Conservation (phyloP, 2,329 filamentous ascomycete genomes). For the Aspergillus japonicus region DNA sequence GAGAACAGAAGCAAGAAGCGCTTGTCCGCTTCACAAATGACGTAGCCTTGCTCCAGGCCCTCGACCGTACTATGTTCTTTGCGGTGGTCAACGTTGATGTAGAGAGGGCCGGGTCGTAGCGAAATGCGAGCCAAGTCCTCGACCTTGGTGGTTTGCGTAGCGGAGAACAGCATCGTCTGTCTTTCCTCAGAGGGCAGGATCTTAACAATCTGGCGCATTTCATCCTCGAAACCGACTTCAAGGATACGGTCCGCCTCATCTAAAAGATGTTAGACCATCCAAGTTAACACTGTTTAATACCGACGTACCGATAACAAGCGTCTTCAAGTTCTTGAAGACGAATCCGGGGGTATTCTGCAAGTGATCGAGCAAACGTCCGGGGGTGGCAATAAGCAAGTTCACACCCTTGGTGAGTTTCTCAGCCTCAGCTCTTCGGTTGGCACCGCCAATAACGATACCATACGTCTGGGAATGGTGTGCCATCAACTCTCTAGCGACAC, state of each 20-base stretch:
- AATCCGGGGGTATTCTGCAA: slow-evolving; percentile 89
- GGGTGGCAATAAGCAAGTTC: slow-evolving; percentile 91
- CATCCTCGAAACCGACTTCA: slow-evolving; percentile 97
- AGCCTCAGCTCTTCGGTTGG: slow-evolving; percentile 84
- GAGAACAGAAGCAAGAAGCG: slow-evolving; percentile 92
- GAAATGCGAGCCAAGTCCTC: slow-evolving; percentile 95
- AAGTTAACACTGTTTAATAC: too few relatives aligned
- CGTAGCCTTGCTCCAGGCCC: slow-evolving; percentile 92
- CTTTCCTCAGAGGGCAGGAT: slow-evolving; percentile 82
- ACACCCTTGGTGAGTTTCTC: slow-evolving; percentile 94
- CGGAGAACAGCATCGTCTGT: slow-evolving; percentile 98
- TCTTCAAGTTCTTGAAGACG: slow-evolving; percentile 86
- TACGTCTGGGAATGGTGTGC: slow-evolving; percentile 91
- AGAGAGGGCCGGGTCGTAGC: slow-evolving; percentile 82
- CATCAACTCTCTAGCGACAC: slow-evolving; percentile 90
- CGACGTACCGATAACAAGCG: slow-evolving; percentile 66
- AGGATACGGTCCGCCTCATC: slow-evolving; percentile 96
- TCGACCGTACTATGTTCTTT: slow-evolving; percentile 90
- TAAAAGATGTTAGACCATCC: slow-evolving; percentile 5
- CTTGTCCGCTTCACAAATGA: slow-evolving; percentile 89
- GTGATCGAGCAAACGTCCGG: slow-evolving; percentile 88
- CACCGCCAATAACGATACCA: slow-evolving; percentile 93
- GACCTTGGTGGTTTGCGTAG: slow-evolving; percentile 97
- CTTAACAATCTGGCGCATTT: slow-evolving; percentile 95
- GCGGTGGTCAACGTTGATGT: slow-evolving; percentile 92